Evolutionary conservation across 2,329 filamentous ascomycete species (phyloP), one percentile per base, ranked within the genome.

Genomic region (Nectriaceae sp.): DNA sequence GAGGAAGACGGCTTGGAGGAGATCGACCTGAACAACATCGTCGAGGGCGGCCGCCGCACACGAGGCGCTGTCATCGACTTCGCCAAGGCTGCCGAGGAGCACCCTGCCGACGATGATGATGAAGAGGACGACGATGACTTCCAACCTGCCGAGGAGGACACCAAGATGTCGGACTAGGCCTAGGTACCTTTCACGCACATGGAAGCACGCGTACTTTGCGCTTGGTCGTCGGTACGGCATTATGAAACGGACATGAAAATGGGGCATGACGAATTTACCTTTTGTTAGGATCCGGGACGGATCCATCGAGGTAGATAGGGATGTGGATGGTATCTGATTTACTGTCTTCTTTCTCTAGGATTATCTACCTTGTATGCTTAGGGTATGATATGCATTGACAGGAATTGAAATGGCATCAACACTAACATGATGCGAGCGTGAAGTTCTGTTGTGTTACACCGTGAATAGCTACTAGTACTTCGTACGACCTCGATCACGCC

Each of bases 41-140:
- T 97, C 66, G 70, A 75, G 50, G 81, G 79, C 56, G 87, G 87
- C 55, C 83, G 86, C 63, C 93, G 94, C 71, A 97, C 93, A 55
- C 93, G 93, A 65, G 92, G 92, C 67, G 89, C 90, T 72, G 81
- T 85, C 65, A 97, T 97, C 69, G 90, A 97, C 79, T 97, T 90
- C 74, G 88, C 88, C 64, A 91, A 96, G 77, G 92, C 92, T 18
- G 90, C 90, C 21, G 80, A 88, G 72, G 85, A 96, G 71, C 82
- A 88, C 62, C 84, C 82, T 40, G 82, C 78, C 55, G 82, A 84
- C n/a, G 85, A 89, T 6, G 88, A 92, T 4, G 88, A 92, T 4
- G 88, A 93, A 22, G 90, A 91, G 38, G 88, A 94, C 0, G 88
- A 88, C 39, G 86, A 89, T 50, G 83, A 79, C 62, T 87, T 87